A percentile compares a stretch with the other conserved stretches of the same genome.
These are phyloP conservation scores for Nakazawaea molendinolei DNA, from an alignment of 805 yeast species.

Conservation along the genomic window DNA sequence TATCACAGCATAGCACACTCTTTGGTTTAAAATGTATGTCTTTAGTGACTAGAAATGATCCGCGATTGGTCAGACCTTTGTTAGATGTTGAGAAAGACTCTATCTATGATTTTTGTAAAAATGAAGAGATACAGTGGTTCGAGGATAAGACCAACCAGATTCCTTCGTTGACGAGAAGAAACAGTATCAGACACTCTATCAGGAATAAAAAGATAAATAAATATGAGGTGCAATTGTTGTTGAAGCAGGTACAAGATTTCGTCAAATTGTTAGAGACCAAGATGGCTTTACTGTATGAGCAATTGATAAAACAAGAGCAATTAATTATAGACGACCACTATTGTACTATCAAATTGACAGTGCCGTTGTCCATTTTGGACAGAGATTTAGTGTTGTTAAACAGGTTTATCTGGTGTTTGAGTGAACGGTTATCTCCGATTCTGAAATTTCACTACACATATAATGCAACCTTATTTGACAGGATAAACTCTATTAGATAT, in stretches of 20 bases:
- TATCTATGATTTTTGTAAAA: conserved; percentile 38
- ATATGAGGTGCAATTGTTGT: background rate
- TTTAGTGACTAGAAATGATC: conserved; percentile 15
- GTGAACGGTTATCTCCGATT: conserved; percentile 18
- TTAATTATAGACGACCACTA: background rate
- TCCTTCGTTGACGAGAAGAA: conserved; percentile 47
- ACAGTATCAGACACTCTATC: conserved; percentile 37
- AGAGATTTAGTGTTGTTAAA: conserved; percentile 19
- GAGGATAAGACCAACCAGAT: conserved; percentile 64
- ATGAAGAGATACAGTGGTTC: conserved; percentile 46
- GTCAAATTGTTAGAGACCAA: background rate
- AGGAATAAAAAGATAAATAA: conserved; percentile 13
- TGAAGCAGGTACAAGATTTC: background rate
- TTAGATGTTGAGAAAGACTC: conserved; percentile 36
- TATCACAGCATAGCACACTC: conserved; percentile 36
- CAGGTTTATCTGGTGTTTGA: conserved; percentile 19
- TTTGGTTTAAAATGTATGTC: conserved; percentile 52
- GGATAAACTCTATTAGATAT: no score
- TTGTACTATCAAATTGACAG: conserved; percentile 12
- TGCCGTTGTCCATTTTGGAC: conserved; percentile 6
- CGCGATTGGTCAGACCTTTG: conserved; percentile 43
- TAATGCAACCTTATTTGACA: no score
- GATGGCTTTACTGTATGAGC: background rate
- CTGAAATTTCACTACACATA: conserved; percentile 17
- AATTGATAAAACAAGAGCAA: background rate